Base-by-base conservation (phyloP, 345 rosid species). In the Hypericum perforatum region DNA sequence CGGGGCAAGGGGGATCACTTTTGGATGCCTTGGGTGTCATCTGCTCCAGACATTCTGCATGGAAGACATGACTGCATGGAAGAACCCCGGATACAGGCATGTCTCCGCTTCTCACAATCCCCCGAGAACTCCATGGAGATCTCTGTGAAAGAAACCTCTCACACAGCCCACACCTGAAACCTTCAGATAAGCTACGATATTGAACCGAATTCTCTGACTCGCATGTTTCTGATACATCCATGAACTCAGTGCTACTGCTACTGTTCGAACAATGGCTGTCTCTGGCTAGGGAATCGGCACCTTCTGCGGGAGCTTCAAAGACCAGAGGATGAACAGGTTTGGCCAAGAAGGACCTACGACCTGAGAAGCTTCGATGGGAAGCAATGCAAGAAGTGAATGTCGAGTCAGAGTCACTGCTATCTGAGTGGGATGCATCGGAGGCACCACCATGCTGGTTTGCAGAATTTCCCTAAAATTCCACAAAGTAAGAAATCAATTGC, bases 21-120 rank as follows among this genome's bases (percentile, higher is more conserved):
- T 63, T 74, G 9, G 46, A 62, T 6, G 49, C 16, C 66, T 74
- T 80, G 9, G 80, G 69, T 5, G 78, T 74, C 16, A 57, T 54
- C 75, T 77, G 86, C 49, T 74, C 82, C 62, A 80, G 73, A 57
- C 86, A 80, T 52, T 77, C 82, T 1, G 80, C 80, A 39, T 80
- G 78, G 39, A 77, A 80, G 50, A 73, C 76, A 48, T 80, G 82
- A 49, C 63, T 41, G 32, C 80, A 73, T n/a, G 82, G 73, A 51
- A 80, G 82, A 54, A 77, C 71, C 55, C 73, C 80, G 37, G 72
- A 74, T 39, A 77, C 69, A 6, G 82, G 82, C 79, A 72, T 68
- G 64, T 72, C 80, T 40, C 75, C 72, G 37, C 73, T 74, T 62
- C 68, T 74, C 45, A 76, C 73, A 57, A 77, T 77, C 54, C 75